Evolutionary conservation across 2,329 filamentous ascomycete species (phyloP), one percentile per base, ranked within the genome.

Genomic region (Alternaria sp.): DNA sequence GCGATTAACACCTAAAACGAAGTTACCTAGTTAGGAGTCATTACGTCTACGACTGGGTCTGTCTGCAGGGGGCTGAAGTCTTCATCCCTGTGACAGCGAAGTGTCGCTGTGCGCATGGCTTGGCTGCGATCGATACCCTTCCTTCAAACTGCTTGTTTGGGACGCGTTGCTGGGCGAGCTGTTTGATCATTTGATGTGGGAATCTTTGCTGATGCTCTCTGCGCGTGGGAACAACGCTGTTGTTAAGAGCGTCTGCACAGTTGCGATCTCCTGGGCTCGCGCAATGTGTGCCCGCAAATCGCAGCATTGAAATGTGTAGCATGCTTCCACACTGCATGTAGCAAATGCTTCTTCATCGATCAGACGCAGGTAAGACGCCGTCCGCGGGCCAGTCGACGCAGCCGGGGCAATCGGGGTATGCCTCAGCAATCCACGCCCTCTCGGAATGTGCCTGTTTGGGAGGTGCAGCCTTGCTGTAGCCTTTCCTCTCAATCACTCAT

Each of bases 161-260:
- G 36, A 40, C 5, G 9, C n/a, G 15, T 17, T 5, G 36, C 36
- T 40, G 9, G 36, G 36, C 36, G 36, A 11, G n/a, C 36, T 40
- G 36, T 6, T 5, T 40, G 36, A 40, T 36, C 17, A n/a, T 6
- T 5, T 40, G 36, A 40, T 36, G 32, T 9, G 15, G 13, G 7
- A 1, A 21, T 21, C 1, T 0, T 17, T 11, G 15, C 15, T 40
- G n/a, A 17, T 0, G 0, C 3, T 10, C 36, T 17, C 5, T 40
- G 32, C 15, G 32, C 32, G 15, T 40, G 15, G 15, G 13, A 32
- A 13, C 4, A 32, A 6, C 30, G 30, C 30, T 32, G 12, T 32
- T 36, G 32, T n/a, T 36, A 2, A 15, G 7, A n/a, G 32, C 32
- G 13, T 36, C 15, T n/a, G 7, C 32, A 3, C 7, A 36, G 13